Base-by-base conservation (phyloP, 2,329 filamentous ascomycete genomes). In the Ophiosphaerella narmari region DNA sequence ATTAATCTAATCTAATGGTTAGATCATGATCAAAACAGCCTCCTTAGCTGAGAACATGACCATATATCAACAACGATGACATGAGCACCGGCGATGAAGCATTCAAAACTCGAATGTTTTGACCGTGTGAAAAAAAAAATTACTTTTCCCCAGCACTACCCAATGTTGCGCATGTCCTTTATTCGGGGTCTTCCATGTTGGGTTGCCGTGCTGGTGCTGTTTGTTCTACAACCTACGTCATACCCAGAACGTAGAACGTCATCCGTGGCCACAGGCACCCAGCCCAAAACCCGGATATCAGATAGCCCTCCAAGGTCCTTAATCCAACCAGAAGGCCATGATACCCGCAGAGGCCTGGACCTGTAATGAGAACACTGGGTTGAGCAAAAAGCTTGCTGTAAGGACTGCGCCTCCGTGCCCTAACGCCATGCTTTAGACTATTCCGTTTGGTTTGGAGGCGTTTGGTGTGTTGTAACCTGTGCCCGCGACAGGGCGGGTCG, bases 401-500 rank as follows among this genome's bases (percentile, higher is more conserved):
- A 34, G 2, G 39, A 46, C 14, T 50, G 51, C 29, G 60, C 60
- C 55, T 48, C 46, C 18, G 18, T 21, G 45, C 46, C 42, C 46
- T 52, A 56, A 54, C 51, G 45, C 46, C 54, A n/a, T 48, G 49
- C 40, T 42, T 38, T 52, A 57, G 43, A 50, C 50, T 57, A 29
- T 50, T 43, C 53, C 53, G 54, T 52, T 44, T 26, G 34, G n/a
- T 8, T 5, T 36, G 18, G 34, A 21, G 18, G 18, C 18, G 7
- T 29, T 29, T 29, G 7, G 6, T 29, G 26, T 29, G 18, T 21
- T 21, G 18, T 21, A 4, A 21, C 18, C 18, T 36, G n/a, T 36
- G 34, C 23, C 37, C 37, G 11, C 18, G 37, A 21, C 16, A 39
- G 23, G 40, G 52, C 48, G 46, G 40, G 41, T 40, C 51, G 47